Percentiles rank a stretch among this genome's conserved stretches.
Evolutionary conservation across 225 moss, liverwort and hornwort species (phyloP).

Genomic region (Polytrichum commune): DNA sequence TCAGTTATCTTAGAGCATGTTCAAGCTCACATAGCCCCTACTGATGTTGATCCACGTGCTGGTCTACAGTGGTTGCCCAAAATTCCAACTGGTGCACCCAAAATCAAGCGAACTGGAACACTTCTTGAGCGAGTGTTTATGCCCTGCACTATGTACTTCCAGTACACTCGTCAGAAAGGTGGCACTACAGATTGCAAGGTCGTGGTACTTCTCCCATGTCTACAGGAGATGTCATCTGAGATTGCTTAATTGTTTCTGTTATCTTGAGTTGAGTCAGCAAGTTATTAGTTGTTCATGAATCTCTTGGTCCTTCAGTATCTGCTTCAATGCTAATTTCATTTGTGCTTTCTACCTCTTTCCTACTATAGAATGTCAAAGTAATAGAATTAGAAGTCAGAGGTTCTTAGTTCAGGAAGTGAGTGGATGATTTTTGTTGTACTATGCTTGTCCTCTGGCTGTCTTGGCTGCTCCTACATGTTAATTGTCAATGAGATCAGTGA

Average conservation of each 20-base stretch:
- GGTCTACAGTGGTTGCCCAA: conserved; percentile 96
- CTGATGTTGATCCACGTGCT: conserved; percentile 95
- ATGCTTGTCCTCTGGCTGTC: neutral
- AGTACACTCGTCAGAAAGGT: conserved; percentile 95
- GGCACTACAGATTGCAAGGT: conserved; percentile 93
- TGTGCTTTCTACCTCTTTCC: too few species aligned
- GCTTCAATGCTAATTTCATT: too few species aligned
- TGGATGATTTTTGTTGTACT: neutral
- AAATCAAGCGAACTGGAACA: conserved; percentile 88
- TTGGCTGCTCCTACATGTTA: neutral
- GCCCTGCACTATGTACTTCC: conserved; percentile 98
- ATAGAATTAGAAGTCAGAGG: too few species aligned
- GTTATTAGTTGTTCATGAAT: too few species aligned
- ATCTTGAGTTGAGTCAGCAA: too few species aligned
- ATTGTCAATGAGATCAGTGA: neutral
- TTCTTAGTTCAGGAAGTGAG: neutral
- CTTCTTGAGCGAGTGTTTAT: conserved; percentile 94
- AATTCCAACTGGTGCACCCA: conserved; percentile 85
- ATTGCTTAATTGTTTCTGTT: too few species aligned
- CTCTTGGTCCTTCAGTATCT: too few species aligned
- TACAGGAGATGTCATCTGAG: neutral
- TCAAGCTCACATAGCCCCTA: conserved; percentile 97
- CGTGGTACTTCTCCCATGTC: conserved; percentile 34
- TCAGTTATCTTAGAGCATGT: conserved; percentile 93
- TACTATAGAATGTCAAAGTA: too few species aligned